A percentile compares a stretch with the other conserved stretches of the same genome.
Evolutionary conservation across 495 filamentous ascomycete species (phyloP).

Genomic region (Elasticomyces elasticus): DNA sequence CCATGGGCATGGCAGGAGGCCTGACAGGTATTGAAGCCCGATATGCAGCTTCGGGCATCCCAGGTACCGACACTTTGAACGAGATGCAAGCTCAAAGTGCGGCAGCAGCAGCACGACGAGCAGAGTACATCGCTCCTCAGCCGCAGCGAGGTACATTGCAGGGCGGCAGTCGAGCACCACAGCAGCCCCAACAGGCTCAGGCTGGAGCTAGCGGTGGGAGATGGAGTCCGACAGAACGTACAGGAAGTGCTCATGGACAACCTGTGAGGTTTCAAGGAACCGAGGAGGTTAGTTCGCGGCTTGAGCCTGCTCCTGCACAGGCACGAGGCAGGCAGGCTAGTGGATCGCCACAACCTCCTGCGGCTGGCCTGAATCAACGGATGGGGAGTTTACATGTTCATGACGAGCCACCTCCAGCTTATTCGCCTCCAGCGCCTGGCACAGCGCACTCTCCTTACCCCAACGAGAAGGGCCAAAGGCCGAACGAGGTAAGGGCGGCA

Average conservation of each 20-base stretch:
- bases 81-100: constrained; percentile 72
- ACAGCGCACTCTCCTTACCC: constrained; percentile 52
- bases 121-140: constrained; percentile 56
- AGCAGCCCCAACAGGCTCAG: constrained; percentile 37
- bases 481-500: constrained; percentile 46
- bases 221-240: constrained; percentile 93
- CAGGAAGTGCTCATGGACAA: constrained; percentile 83
- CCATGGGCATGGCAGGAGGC: constrained; percentile 43
- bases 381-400: constrained; percentile 48
- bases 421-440: constrained; percentile 50
- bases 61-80: constrained; percentile 69
- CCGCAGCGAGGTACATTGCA: constrained; percentile 14
- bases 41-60: constrained; percentile 80
- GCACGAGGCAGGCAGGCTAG: not conserved
- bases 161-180: no score
- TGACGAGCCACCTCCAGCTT: constrained; percentile 81
- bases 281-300: constrained; percentile 35
- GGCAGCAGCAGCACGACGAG: constrained; percentile 65
- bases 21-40: constrained; percentile 77
- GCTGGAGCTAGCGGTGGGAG: constrained; percentile 42
- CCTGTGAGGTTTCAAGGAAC: constrained; percentile 86
- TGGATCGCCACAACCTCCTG: constrained; percentile 32
- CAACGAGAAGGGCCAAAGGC: constrained; percentile 43
- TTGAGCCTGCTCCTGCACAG: not conserved
- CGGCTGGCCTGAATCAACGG: constrained; percentile 79